Conservation (phyloP, 2,329 filamentous ascomycete genomes). For the Sclerotinia trifoliorum region DNA sequence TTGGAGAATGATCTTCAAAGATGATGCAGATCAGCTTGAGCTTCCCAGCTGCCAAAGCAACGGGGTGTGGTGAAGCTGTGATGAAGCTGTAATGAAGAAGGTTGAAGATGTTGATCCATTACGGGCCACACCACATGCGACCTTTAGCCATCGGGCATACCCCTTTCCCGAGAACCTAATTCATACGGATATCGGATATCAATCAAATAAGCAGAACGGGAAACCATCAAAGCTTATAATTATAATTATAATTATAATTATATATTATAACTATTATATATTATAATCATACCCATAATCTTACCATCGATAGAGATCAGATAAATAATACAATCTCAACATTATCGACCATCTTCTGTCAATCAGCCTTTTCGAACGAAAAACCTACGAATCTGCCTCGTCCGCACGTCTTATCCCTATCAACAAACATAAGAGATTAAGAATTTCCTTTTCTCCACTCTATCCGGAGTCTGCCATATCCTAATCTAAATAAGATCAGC, state of each 20-base stretch:
- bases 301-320: not conserved
- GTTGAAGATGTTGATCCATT: conserved; percentile 6
- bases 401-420: not conserved
- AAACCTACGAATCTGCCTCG: not conserved
- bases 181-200: too few species aligned
- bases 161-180: conserved; percentile 2
- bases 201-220: not conserved
- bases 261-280: too few species aligned
- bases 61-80: not conserved
- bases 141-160: not conserved
- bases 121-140: not conserved
- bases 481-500: not conserved
- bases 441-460: conserved; percentile 10
- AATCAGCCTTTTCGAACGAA: not conserved
- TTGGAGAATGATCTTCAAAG: conserved; percentile 18
- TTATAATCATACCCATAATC: too few species aligned
- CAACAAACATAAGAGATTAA: conserved; percentile 4
- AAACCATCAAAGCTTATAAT: not conserved
- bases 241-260: too few species aligned
- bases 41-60: not conserved
- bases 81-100: not conserved
- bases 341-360: not conserved
- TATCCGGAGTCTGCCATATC: not conserved
- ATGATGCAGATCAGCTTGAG: not conserved
- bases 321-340: not conserved